Base-by-base conservation (phyloP, 2,329 filamentous ascomycete species). In the Ceratocystis cacaofunesta region DNA sequence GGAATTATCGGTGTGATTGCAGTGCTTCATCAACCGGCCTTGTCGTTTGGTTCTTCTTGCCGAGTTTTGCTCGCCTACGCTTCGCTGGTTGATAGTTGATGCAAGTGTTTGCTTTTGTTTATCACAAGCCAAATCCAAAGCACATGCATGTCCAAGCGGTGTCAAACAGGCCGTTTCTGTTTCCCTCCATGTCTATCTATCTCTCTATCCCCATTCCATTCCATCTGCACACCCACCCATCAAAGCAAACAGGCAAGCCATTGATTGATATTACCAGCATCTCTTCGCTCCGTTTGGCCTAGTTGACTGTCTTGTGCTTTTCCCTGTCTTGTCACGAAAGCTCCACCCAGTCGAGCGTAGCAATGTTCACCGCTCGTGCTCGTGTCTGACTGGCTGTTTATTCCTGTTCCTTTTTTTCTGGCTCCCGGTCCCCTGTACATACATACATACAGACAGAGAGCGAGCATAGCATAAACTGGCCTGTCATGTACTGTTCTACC, bases 301-400 rank as follows among this genome's bases (percentile, higher is more conserved):
- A 41, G 36, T 25, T 52, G 19, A 25, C 25, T 52, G 48, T 15
- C 15, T 50, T 50, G 1, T 19, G 46, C 19, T 19, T 52, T 32
- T 32, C 28, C 28, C 28, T 30, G 28, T 30, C 55, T 32, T n/a
- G 55, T 58, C 25, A 58, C 5, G 12, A 58, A 19, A 36, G 55
- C 55, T 58, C 55, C 55, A 58, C 55, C 55, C 17, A 28, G 22
- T 52, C 25, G 3, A 52, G 15, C 48, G 10, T 25, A 12, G 25
- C 55, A 17, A 58, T 36, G 28, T 58, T 58, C 55, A 58, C 55
- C 55, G 55, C 55, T 58, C 48, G 48, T 52, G 25, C 55, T 58
- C 48, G 48, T 52, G 48, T 28, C 48, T 52, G 55, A 36, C 55
- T 58, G 28, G 55, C 55, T 58, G 55, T 58, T 58, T 58, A 58